Evolutionary conservation across 2,329 filamentous ascomycete genomes (phyloP).

Genomic region (Hypoxylon sp.): DNA sequence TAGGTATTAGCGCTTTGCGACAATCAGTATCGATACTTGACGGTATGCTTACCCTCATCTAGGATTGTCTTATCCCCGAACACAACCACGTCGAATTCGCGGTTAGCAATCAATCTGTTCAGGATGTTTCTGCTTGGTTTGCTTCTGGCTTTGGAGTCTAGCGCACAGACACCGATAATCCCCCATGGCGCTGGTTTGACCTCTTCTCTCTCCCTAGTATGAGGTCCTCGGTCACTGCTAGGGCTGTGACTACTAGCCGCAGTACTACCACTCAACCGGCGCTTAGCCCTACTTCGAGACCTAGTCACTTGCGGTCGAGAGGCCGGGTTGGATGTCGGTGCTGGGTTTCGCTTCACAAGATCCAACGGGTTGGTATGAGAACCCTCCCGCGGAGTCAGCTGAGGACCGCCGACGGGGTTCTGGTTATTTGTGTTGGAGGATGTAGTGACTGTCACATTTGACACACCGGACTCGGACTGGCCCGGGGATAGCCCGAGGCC

Average conservation of each 20-base stretch:
- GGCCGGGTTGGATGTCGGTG: slow-evolving; percentile 48
- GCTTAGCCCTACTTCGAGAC: slow-evolving; percentile 76
- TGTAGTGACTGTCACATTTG: slow-evolving; percentile 66
- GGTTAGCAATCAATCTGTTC: slow-evolving; percentile 88
- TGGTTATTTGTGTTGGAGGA: slow-evolving; percentile 60
- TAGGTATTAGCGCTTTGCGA: slow-evolving; percentile 43
- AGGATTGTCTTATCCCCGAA: slow-evolving; percentile 99
- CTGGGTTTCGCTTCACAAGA: slow-evolving; percentile 57
- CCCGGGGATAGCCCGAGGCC: slow-evolving; percentile 56
- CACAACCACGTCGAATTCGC: slow-evolving; percentile 95
- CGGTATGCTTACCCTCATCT: slow-evolving; percentile 75
- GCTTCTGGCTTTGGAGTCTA: slow-evolving; percentile 95
- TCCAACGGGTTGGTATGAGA: slow-evolving; percentile 58
- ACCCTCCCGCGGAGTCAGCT: slow-evolving; percentile 59
- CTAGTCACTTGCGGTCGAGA: slow-evolving; percentile 60
- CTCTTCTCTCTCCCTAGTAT: slow-evolving; percentile 69
- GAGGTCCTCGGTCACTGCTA: slow-evolving; percentile 73
- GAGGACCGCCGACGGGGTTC: slow-evolving; percentile 56
- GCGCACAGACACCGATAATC: slow-evolving; percentile 90
- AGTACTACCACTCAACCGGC: slow-evolving; percentile 84
- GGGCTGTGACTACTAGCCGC: slow-evolving; percentile 85
- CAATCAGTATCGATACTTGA: slow-evolving; percentile 1
- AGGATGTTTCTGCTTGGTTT: slow-evolving; percentile 97
- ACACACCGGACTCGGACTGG: slow-evolving; percentile 64
- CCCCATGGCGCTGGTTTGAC: slow-evolving; percentile 70